These are phyloP conservation scores for Heliosperma pusillum DNA, from an alignment of 148 eudicot genomes.

Conservation along the genomic window DNA sequence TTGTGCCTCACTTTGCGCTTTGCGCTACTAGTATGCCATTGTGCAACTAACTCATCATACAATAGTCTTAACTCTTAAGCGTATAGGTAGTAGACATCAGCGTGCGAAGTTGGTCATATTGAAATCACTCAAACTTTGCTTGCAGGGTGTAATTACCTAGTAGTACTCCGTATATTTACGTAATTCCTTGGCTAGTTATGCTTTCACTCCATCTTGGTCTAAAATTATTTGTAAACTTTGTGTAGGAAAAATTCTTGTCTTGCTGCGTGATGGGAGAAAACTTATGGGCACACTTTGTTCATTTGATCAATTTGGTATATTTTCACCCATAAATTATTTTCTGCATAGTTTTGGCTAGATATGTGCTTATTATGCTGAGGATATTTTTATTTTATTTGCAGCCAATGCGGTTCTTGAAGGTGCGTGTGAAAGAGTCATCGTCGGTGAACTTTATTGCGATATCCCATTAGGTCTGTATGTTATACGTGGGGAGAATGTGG, in stretches of 20 bases:
- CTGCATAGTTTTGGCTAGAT: conserved; percentile 13
- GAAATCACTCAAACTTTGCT: neutral
- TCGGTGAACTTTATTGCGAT: conserved; percentile 93
- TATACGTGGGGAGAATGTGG: conserved; percentile 98
- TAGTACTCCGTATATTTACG: neutral
- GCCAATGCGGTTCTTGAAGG: conserved; percentile 99
- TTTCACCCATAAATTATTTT: conserved; percentile 5
- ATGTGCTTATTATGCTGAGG: conserved; percentile 17
- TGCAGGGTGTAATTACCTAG: too few relatives aligned
- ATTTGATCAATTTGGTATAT: conserved; percentile 94
- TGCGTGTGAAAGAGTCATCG: conserved; percentile 93
- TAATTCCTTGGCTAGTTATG: neutral
- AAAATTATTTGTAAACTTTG: neutral
- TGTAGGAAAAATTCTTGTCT: conserved; percentile 87
- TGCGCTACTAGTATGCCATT: too few relatives aligned
- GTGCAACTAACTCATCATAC: too few relatives aligned
- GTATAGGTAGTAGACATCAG: neutral
- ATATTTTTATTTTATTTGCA: conserved; percentile 26
- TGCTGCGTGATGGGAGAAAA: conserved; percentile 95
- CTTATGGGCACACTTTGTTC: conserved; percentile 93
- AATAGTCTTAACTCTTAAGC: too few relatives aligned
- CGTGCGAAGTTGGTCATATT: neutral
- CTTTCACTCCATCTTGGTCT: neutral
- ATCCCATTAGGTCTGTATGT: conserved; percentile 92
- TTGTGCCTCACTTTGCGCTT: too few relatives aligned